These are phyloP conservation scores for Posidonia australis DNA, from an alignment of 106 monocot species.

Conservation along the genomic window DNA sequence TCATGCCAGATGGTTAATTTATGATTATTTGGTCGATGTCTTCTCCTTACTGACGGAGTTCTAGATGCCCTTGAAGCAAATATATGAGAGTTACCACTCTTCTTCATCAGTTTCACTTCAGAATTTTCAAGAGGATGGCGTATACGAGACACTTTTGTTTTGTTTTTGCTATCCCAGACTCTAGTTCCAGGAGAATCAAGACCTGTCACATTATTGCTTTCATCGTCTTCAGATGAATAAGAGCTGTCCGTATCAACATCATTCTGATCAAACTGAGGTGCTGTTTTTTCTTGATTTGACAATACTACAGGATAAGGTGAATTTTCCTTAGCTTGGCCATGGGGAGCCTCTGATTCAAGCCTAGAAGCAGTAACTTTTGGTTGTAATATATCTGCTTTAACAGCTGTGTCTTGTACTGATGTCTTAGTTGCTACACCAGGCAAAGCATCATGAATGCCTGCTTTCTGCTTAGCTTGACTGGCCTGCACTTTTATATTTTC, in stretches of 20 bases:
- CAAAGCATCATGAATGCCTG: slow-evolving; percentile 2
- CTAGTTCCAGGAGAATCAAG: slow-evolving; percentile 91
- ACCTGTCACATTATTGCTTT: slow-evolving; percentile 54
- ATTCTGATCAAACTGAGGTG: slow-evolving; percentile 17
- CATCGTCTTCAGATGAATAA: slow-evolving; percentile 67
- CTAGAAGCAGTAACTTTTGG: neutral
- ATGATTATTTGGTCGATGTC: slow-evolving; percentile 33
- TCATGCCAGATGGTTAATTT: slow-evolving; percentile 55
- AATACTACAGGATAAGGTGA: slow-evolving; percentile 5
- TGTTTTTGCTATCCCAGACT: slow-evolving; percentile 94
- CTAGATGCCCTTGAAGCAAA: slow-evolving; percentile 39
- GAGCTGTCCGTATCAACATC: slow-evolving; percentile 61
- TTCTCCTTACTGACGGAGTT: slow-evolving; percentile 50
- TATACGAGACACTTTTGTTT: slow-evolving; percentile 49
- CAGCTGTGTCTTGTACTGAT: neutral
- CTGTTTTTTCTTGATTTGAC: slow-evolving; percentile 20
- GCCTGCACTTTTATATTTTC: slow-evolving; percentile 23
- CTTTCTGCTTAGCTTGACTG: slow-evolving; percentile 10
- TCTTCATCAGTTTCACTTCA: slow-evolving; percentile 39
- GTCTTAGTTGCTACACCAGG: neutral
- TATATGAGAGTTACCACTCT: slow-evolving; percentile 27
- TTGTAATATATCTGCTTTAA: neutral
- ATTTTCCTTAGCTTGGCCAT: slow-evolving; percentile 18
- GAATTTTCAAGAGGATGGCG: slow-evolving; percentile 84
- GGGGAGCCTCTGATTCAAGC: slow-evolving; percentile 1